These are phyloP conservation scores for Scutellaria minor DNA, from an alignment of 257 asterid genomes.

Conservation along the genomic window DNA sequence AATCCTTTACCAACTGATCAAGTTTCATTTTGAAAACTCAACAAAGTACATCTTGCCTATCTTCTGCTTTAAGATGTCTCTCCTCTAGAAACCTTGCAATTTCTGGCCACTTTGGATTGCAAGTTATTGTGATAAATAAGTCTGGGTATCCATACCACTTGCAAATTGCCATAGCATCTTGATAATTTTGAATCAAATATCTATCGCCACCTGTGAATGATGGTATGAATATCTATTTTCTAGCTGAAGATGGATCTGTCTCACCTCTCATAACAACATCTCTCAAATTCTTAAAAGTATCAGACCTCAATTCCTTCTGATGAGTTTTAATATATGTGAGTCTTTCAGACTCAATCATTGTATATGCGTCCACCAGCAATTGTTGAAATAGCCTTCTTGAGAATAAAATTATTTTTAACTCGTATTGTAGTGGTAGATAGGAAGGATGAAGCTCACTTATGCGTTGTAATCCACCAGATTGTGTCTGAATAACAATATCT, in stretches of 20 bases:
- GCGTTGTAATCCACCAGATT: not conserved
- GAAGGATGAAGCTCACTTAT: slow-evolving; percentile 2
- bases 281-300: not conserved
- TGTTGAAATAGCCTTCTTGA: slow-evolving; percentile 5
- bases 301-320: not conserved
- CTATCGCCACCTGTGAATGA: not conserved
- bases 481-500: not conserved
- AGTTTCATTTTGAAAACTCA: slow-evolving; percentile 20
- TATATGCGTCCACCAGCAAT: slow-evolving; percentile 4
- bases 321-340: too few relatives aligned
- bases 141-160: too few relatives aligned
- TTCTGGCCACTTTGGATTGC: too few relatives aligned
- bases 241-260: not conserved
- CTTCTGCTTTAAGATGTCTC: not conserved
- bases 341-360: too few relatives aligned
- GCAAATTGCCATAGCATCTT: too few relatives aligned
- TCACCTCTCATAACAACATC: not conserved
- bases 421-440: not conserved
- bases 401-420: not conserved
- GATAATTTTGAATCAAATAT: not conserved
- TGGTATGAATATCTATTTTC: not conserved
- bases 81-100: not conserved
- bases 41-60: not conserved
- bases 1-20: not conserved
- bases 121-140: too few relatives aligned